Percentiles rank a stretch among this genome's conserved stretches.
Conservation (phyloP, 2,329 filamentous ascomycete genomes). For the Cadophora malorum region DNA sequence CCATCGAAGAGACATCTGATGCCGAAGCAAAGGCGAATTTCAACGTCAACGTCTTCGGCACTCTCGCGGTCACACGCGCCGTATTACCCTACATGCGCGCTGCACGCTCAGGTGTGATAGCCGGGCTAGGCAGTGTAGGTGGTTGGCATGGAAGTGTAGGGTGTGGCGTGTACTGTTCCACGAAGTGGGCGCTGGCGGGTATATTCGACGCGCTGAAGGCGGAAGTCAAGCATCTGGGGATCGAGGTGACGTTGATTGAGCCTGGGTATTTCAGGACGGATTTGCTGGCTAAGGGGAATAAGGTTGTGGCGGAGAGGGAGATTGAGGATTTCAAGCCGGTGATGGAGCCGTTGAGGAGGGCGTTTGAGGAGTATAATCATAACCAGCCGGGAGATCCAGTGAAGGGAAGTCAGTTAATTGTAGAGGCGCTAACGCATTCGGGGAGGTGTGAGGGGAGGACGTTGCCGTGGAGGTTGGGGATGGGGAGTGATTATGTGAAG, state of each 20-base stretch:
- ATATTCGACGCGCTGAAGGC: constrained; percentile 27
- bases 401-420: constrained; percentile 48
- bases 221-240: constrained; percentile 29
- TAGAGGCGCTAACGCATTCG: constrained; percentile 47
- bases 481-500: constrained; percentile 47
- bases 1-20: constrained; percentile 42
- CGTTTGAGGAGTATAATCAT: constrained; percentile 39
- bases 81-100: constrained; percentile 55
- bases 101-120: constrained; percentile 47
- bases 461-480: constrained; percentile 44
- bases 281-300: constrained; percentile 42
- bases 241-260: constrained; percentile 47
- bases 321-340: constrained; percentile 21
- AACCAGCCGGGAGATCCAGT: constrained; percentile 50
- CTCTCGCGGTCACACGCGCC: constrained; percentile 55
- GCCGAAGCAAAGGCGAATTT: constrained; percentile 44
- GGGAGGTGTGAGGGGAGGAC: constrained; percentile 45
- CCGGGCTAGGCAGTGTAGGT: constrained; percentile 31
- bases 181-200: constrained; percentile 34
- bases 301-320: constrained; percentile 2
- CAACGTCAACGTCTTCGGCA: constrained; percentile 61
- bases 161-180: constrained; percentile 24
- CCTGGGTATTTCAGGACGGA: constrained; percentile 58
- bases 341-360: constrained; percentile 33
- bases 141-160: constrained; percentile 28